Percentiles rank a stretch among this genome's conserved stretches.
phyloP scores from a whole-genome alignment of 208 protist species.

The Tritrichomonas foetus region DNA sequence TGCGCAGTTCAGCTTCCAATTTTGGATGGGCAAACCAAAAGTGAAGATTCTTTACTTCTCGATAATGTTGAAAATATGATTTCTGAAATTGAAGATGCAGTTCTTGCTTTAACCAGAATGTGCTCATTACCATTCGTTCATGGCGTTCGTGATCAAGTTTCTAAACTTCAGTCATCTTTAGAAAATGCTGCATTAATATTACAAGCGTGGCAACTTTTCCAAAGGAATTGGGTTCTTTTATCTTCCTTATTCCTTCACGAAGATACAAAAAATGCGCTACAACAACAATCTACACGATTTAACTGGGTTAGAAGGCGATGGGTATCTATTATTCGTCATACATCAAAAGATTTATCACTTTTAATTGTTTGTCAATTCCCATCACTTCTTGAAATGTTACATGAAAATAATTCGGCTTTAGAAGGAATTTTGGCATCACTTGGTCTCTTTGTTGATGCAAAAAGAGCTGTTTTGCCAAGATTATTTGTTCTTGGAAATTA shows the following conservation, averaged over 20 bases:
- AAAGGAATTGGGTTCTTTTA: neutral
- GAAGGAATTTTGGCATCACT: neutral
- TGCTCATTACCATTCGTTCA: neutral
- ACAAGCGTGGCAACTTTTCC: neutral
- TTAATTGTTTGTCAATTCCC: neutral
- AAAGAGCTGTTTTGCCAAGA: neutral
- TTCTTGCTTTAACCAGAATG: neutral
- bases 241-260: neutral
- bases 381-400: neutral
- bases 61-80: neutral
- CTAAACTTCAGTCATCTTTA: neutral
- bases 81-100: slow-evolving; percentile 18
- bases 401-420: slow-evolving; percentile 1
- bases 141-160: neutral
- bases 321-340: slow-evolving; percentile 4
- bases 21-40: neutral
- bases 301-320: neutral
- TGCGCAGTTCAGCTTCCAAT: neutral
- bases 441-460: neutral
- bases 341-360: neutral
- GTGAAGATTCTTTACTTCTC: neutral
- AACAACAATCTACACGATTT: neutral
- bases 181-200: neutral
- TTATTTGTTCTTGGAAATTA: neutral
- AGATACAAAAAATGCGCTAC: neutral